phyloP scores from a whole-genome alignment of 768 basidiomycete species.

The Agaricus sinodeliciosus region DNA sequence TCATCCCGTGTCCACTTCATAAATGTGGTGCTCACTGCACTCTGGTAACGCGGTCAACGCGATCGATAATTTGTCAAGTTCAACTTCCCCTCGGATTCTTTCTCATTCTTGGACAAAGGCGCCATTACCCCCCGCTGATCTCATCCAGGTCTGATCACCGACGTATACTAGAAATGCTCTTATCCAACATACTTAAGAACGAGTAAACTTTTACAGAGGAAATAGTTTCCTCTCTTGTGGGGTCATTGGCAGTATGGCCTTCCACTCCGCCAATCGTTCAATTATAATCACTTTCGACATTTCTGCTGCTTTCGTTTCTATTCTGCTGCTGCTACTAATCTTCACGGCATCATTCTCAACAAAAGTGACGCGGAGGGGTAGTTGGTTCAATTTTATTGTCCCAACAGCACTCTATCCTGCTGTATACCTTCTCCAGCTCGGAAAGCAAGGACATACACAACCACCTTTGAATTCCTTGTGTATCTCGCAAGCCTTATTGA shows the following conservation, averaged over 20 bases:
- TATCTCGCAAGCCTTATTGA: constrained; percentile 19
- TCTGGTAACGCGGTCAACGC: no score
- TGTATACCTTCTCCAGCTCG: constrained; percentile 18
- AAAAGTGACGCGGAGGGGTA: not conserved
- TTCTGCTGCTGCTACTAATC: not conserved
- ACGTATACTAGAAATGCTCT: no score
- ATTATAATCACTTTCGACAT: constrained; percentile 1
- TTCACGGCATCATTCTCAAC: not conserved
- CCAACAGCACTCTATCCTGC: constrained; percentile 18
- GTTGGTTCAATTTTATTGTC: constrained; percentile 19
- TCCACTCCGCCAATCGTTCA: not conserved
- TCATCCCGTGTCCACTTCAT: no score
- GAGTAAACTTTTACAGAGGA: no score
- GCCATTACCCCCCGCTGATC: no score
- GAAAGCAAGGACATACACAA: constrained; percentile 16
- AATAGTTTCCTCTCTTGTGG: no score
- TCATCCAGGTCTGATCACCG: no score
- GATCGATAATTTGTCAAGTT: no score
- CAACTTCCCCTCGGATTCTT: no score
- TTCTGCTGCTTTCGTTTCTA: not conserved
- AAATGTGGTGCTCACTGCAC: no score
- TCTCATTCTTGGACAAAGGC: no score
- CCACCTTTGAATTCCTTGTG: constrained; percentile 17
- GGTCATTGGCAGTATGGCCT: not conserved
- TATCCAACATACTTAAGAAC: no score